Evolutionary conservation across 2,329 filamentous ascomycete species (phyloP).

Genomic region (Hypoxylon sp.): DNA sequence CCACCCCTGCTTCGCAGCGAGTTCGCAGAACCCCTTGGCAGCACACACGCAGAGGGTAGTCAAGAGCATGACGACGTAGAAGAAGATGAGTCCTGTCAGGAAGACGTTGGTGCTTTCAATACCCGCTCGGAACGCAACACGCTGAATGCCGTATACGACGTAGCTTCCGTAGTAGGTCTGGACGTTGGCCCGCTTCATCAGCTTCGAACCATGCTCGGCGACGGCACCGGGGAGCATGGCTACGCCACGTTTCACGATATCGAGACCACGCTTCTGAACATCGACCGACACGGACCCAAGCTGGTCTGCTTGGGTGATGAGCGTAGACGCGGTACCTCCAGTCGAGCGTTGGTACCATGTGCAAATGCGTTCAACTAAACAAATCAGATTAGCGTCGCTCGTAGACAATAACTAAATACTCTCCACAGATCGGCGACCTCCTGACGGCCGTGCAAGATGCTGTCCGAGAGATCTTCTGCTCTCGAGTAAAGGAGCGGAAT

Average conservation of each 20-base stretch:
- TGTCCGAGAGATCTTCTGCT: no score
- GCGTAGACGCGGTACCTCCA: conserved; percentile 80
- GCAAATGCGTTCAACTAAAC: conserved; percentile 76
- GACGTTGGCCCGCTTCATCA: conserved; percentile 64
- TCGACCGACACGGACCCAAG: conserved; percentile 81
- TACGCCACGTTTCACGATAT: conserved; percentile 63
- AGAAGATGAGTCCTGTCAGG: conserved; percentile 89
- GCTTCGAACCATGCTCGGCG: conserved; percentile 44
- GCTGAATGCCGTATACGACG: conserved; percentile 81
- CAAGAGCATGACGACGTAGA: conserved; percentile 81
- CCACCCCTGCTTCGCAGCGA: conserved; percentile 75
- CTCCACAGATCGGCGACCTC: background rate
- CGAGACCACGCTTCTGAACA: conserved; percentile 70
- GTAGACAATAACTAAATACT: background rate
- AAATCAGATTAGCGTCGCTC: conserved; percentile 17
- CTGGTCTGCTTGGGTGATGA: conserved; percentile 79
- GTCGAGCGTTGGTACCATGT: conserved; percentile 97
- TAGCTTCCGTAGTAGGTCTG: conserved; percentile 63
- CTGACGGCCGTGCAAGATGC: background rate
- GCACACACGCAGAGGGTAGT: conserved; percentile 75
- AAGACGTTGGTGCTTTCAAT: conserved; percentile 95
- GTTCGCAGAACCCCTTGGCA: conserved; percentile 84
- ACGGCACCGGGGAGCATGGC: conserved; percentile 57
- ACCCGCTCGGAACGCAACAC: conserved; percentile 82
- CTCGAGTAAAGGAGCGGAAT: no score